Evolutionary conservation across 768 basidiomycete genomes (phyloP), one percentile per base, ranked within the genome.

Genomic region (Mycena albidolilacea): DNA sequence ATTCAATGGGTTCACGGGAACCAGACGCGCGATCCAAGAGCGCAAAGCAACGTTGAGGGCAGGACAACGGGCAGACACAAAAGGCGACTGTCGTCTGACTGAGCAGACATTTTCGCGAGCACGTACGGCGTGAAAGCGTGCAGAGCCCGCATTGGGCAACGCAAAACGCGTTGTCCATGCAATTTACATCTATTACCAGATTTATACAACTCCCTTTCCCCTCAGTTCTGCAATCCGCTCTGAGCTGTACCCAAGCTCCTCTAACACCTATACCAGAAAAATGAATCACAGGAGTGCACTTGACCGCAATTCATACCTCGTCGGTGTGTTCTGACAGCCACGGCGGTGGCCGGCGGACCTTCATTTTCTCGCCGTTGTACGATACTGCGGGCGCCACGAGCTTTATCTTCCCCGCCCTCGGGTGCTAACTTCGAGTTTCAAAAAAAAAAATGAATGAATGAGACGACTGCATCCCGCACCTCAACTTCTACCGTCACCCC

Each of bases 281-380:
- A 10, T 54, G 23, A 54, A 30, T 23, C 52, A 54, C 11, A 23
- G 11, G 10, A 7, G 21, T 48, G 21, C 59, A 58, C 59, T 44
- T 21, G 50, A 12, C 12, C 17, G n/a, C 11, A 55, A 15, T 12
- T 44, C 82, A 55, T 79, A 92, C 93, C 89, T 95, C 93, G 5
- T 83, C 84, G 15, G 95, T 96, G 81, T 96, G 95, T 76, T 96
- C 90, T 64, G 94, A 95, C 30, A 95, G 85, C 87, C 91, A 96
- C n/a, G 95, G 95, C 12, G 95, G 95, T n/a, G 94, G 89, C 69
- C 89, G 87, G 61, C 84, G 87, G 52, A 96, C 88, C 39, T 89
- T 87, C 90, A 95, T 95, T 77, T 90, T 90, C 80, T 87, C 84
- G 19, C 95, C 95, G 77, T 96, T 93, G 84, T 96, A 96, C 14